Conservation (phyloP, 2,329 filamentous ascomycete species). For the Ascochyta koolunga region DNA sequence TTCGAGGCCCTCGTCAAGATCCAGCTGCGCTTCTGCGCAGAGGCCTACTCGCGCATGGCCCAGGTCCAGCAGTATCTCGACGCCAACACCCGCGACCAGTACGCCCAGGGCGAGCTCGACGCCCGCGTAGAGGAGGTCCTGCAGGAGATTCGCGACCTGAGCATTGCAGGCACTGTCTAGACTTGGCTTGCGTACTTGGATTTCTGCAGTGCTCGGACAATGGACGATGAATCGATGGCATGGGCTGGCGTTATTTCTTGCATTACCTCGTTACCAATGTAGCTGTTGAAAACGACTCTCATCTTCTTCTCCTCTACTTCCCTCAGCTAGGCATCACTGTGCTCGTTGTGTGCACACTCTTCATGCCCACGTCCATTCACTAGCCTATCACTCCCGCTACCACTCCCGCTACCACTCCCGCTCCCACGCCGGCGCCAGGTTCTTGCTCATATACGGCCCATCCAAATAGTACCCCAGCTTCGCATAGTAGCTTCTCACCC, state of each 20-base stretch:
- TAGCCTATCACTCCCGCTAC: too few relatives aligned
- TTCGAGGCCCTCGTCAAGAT: conserved; percentile 99
- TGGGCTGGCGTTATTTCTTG: conserved; percentile 8
- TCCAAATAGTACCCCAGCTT: conserved; percentile 94
- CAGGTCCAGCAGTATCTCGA: conserved; percentile 99
- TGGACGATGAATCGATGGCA: too few relatives aligned
- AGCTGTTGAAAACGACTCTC: neutral
- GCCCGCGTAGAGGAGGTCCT: conserved; percentile 91
- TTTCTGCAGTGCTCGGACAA: too few relatives aligned
- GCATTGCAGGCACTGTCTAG: conserved; percentile 77
- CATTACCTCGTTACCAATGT: neutral
- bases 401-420: conserved; percentile 30
- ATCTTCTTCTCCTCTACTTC: neutral
- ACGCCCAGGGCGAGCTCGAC: conserved; percentile 91
- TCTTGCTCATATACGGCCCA: conserved; percentile 71
- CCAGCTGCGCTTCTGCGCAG: conserved; percentile 94
- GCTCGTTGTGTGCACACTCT: too few relatives aligned
- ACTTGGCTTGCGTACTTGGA: too few relatives aligned
- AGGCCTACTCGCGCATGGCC: conserved; percentile 97
- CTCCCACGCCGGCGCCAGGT: conserved; percentile 42
- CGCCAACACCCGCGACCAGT: conserved; percentile 92
- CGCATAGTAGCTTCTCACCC: conserved; percentile 92
- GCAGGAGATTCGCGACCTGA: conserved; percentile 95
- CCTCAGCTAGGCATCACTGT: too few relatives aligned
- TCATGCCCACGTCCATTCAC: too few relatives aligned